Conservation (phyloP, 2,329 filamentous ascomycete genomes). For the Exserohilum turcica region DNA sequence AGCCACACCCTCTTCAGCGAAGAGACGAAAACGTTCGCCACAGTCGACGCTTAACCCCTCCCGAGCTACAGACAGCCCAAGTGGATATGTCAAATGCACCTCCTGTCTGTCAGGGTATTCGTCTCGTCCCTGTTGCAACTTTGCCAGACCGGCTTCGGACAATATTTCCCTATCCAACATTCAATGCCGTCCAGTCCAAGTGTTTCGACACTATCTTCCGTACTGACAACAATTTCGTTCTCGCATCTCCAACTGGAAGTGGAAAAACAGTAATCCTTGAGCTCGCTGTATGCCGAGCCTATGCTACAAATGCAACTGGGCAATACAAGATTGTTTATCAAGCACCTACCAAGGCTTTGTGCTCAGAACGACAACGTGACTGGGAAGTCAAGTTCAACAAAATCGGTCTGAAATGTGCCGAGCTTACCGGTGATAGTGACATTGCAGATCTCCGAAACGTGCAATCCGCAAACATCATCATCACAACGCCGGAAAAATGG, state of each 20-base stretch:
- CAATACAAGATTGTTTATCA: conserved; percentile 84
- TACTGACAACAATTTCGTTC: conserved; percentile 74
- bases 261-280: conserved; percentile 85
- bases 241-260: conserved; percentile 82
- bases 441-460: conserved; percentile 68
- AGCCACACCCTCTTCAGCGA: background rate
- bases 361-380: conserved; percentile 74
- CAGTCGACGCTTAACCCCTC: background rate
- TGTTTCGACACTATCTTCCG: conserved; percentile 71
- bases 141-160: conserved; percentile 72
- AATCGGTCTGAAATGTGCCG: conserved; percentile 71
- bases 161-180: conserved; percentile 73
- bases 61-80: background rate
- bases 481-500: conserved; percentile 91
- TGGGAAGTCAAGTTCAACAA: conserved; percentile 76
- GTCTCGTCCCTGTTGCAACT: conserved; percentile 62
- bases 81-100: conserved; percentile 6
- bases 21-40: background rate
- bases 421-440: conserved; percentile 82
- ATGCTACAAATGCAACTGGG: conserved; percentile 60
- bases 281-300: conserved; percentile 76
- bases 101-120: conserved; percentile 62
- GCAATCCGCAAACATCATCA: conserved; percentile 77
- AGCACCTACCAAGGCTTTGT: conserved; percentile 83
- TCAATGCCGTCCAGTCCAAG: conserved; percentile 84